These are phyloP conservation scores for Agrostemma githago DNA, from an alignment of 148 eudicot genomes.

Conservation along the genomic window DNA sequence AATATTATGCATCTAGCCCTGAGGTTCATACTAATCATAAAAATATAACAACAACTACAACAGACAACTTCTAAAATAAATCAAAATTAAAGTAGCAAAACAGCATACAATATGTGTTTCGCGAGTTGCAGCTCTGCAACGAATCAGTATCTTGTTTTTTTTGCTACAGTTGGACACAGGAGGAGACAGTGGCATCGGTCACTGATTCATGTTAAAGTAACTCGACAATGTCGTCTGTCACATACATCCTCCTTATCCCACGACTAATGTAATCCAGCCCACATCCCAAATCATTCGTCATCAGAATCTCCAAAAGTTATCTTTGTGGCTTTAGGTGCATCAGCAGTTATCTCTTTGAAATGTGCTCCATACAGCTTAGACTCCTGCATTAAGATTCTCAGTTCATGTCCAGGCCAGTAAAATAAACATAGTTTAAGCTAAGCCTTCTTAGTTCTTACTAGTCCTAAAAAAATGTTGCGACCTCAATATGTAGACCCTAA, in stretches of 20 bases:
- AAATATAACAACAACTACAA: neutral
- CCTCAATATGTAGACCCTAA: neutral
- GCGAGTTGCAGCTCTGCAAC: neutral
- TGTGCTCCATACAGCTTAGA: conserved; percentile 98
- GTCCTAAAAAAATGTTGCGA: neutral
- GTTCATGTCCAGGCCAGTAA: neutral
- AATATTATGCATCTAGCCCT: neutral
- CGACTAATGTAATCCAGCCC: neutral
- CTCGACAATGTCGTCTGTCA: neutral
- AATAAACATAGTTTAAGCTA: neutral
- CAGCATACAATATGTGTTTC: neutral
- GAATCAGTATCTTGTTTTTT: neutral
- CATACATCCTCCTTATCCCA: neutral
- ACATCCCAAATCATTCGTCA: conserved; percentile 41
- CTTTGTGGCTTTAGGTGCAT: conserved; percentile 92
- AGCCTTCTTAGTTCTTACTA: neutral
- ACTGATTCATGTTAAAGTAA: neutral
- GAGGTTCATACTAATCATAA: no score
- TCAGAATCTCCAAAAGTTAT: conserved; percentile 70
- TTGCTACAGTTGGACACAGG: neutral
- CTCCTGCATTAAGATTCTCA: conserved; percentile 43
- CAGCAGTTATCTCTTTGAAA: conserved; percentile 72
- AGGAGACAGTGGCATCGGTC: neutral
- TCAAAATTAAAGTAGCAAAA: no score
- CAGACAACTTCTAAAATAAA: no score